These are phyloP conservation scores for Guadua angustifolia DNA, from an alignment of 176 grass and related monocot genomes.

Conservation along the genomic window DNA sequence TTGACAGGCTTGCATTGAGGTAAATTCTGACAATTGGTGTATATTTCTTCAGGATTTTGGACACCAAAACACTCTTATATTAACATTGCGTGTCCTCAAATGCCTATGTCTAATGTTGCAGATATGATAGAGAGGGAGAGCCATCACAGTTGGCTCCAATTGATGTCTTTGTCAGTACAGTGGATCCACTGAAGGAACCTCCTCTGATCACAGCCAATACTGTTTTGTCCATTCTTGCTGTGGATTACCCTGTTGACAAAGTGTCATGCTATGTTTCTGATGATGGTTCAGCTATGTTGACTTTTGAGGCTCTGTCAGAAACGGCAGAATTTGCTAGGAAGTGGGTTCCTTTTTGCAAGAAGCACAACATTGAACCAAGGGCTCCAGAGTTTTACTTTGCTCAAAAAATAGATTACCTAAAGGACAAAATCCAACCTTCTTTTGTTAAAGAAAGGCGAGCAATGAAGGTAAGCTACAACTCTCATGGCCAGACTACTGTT, in stretches of 20 bases:
- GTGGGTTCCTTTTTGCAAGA: constrained; percentile 92
- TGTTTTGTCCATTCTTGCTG: constrained; percentile 83
- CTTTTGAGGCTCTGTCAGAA: constrained; percentile 80
- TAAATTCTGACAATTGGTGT: constrained; percentile 23
- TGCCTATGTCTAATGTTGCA: constrained; percentile 40
- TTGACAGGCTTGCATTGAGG: constrained; percentile 98
- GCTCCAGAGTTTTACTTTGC: constrained; percentile 98
- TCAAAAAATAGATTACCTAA: constrained; percentile 95
- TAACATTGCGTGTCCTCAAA: constrained; percentile 32
- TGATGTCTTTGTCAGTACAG: constrained; percentile 91
- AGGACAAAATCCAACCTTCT: constrained; percentile 96
- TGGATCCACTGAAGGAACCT: constrained; percentile 92
- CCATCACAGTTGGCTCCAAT: constrained; percentile 80
- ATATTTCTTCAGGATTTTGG: constrained; percentile 22
- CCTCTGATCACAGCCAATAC: constrained; percentile 90
- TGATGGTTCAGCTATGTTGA: constrained; percentile 84
- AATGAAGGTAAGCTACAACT: constrained; percentile 84
- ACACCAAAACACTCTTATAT: background rate
- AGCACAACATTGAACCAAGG: constrained; percentile 84
- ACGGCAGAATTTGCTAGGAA: constrained; percentile 92
- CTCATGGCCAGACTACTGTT: constrained; percentile 29
- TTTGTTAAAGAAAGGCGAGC: constrained; percentile 98
- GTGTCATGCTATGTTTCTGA: constrained; percentile 97
- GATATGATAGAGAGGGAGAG: constrained; percentile 89
- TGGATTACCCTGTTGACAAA: constrained; percentile 90